These are phyloP conservation scores for Paramecium sonneborni DNA, from an alignment of 73 alveolate genomes.

Conservation along the genomic window DNA sequence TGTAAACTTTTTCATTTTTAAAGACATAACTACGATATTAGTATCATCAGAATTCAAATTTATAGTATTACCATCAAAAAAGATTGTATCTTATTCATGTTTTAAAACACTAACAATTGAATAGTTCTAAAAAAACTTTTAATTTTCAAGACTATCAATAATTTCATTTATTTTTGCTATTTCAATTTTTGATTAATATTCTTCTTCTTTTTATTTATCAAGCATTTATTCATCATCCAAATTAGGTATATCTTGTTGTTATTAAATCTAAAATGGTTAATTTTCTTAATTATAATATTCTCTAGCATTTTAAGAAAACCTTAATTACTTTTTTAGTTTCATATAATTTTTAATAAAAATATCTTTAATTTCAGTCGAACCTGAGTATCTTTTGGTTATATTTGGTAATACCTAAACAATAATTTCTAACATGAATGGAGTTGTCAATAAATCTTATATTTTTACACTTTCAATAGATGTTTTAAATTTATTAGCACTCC, in stretches of 20 bases:
- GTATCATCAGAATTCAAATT: neutral
- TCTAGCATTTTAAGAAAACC: neutral
- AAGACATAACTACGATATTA: neutral
- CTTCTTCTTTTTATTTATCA: neutral
- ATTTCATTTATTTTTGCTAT: neutral
- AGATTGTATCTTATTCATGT: neutral
- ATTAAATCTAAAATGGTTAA: neutral
- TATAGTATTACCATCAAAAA: neutral
- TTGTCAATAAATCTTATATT: neutral
- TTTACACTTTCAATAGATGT: neutral
- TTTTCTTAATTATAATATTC: neutral
- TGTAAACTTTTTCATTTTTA: neutral
- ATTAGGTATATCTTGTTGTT: neutral
- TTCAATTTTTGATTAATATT: neutral
- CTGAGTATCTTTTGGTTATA: neutral
- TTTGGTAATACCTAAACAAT: neutral
- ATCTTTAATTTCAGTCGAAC: neutral
- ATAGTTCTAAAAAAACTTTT: neutral
- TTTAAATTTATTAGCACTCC: neutral
- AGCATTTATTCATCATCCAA: neutral
- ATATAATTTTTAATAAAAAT: neutral
- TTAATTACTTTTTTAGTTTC: neutral
- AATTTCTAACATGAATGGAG: slow-evolving; percentile 20
- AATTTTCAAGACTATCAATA: neutral
- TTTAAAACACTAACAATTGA: neutral